Evolutionary conservation across 768 basidiomycete genomes (phyloP), one percentile per base, ranked within the genome.

Genomic region (Phylloporus arenicola): DNA sequence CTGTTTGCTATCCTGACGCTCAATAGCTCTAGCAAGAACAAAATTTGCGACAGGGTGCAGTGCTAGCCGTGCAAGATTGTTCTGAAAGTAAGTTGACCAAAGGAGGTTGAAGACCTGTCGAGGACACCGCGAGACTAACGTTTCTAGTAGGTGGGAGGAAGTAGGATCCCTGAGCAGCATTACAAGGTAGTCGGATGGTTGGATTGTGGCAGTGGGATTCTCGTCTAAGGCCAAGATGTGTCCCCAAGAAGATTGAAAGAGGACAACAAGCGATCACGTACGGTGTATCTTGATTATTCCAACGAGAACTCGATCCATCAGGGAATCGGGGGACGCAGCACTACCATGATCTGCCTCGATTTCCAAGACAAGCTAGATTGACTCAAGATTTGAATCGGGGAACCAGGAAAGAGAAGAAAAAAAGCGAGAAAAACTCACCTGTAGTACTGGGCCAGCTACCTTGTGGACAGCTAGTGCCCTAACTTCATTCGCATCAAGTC

Each of bases 21-120:
- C 80, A 24, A 94, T 56, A 1, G 85, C 88, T 64, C 83, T 86
- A 1, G 93, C 86, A 5, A 93, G 75, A 19, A 97, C 93, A 59
- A 92, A 99, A 63, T 98, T 99, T 12, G 90, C 92, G 2, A 94
- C 88, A 3, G 94, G 92, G 67, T 99, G 95, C 17, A 77, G 72
- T 16, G 87, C 83, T 25, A 96, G 72, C 50, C 85, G 79, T 3
- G 76, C 68, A 33, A 96, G 72, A 54, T 84, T 83, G n/a, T 82
- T 82, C 39, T 70, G 66, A 63, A 98, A 86, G 68, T 96, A 94
- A 0, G 77, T 76, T 3, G 69, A 60, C 95, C 95, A 98, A 6
- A 96, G 61, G 0, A 74, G 59, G 29, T 69, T 63, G 61, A 94
- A 93, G 2, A 84, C 76, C 16, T 68, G 59, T 6, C 73, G 67